phyloP scores from a whole-genome alignment of 1,139 yeast genomes.

The Saccharomycopsis phalli region DNA sequence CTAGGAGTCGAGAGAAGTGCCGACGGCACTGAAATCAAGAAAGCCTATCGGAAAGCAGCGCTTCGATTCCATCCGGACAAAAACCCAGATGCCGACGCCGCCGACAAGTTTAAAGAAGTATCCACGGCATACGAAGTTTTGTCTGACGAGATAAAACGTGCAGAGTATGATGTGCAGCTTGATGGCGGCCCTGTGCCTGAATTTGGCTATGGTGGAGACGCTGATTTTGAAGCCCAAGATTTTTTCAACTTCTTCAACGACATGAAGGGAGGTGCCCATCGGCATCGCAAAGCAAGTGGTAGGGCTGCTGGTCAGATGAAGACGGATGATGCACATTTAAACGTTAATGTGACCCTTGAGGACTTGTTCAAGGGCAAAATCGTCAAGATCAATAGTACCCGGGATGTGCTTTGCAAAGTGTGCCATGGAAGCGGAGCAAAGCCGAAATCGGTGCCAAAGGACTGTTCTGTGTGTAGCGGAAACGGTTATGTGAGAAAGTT shows the following conservation, averaged over 20 bases:
- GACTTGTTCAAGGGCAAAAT: slow-evolving; percentile 79
- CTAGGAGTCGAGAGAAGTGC: slow-evolving; percentile 62
- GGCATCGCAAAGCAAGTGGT: slow-evolving; percentile 8
- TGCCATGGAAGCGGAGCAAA: slow-evolving; percentile 75
- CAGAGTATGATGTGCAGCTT: slow-evolving; percentile 48
- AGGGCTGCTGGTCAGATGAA: slow-evolving; percentile 21
- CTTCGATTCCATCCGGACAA: slow-evolving; percentile 75
- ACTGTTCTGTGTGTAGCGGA: slow-evolving; percentile 68
- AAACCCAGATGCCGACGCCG: slow-evolving; percentile 49
- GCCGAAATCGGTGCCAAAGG: slow-evolving; percentile 45
- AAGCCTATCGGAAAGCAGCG: slow-evolving; percentile 74
- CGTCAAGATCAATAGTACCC: slow-evolving; percentile 62
- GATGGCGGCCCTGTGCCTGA: slow-evolving; percentile 28
- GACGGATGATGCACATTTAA: slow-evolving; percentile 62
- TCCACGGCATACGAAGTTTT: slow-evolving; percentile 71
- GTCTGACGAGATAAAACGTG: slow-evolving; percentile 51
- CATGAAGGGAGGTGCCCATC: slow-evolving; percentile 28
- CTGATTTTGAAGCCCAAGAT: slow-evolving; percentile 51
- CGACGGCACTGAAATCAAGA: slow-evolving; percentile 55
- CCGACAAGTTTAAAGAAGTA: slow-evolving; percentile 61
- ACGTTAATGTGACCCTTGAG: slow-evolving; percentile 57
- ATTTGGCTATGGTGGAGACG: slow-evolving; percentile 32
- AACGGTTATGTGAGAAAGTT: slow-evolving; percentile 54
- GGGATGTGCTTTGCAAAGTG: slow-evolving; percentile 60
- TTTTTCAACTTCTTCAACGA: slow-evolving; percentile 61